A percentile compares a stretch with the other conserved stretches of the same genome.
Conservation (phyloP, 805 yeast genomes). For the Yarrowia porcina region DNA sequence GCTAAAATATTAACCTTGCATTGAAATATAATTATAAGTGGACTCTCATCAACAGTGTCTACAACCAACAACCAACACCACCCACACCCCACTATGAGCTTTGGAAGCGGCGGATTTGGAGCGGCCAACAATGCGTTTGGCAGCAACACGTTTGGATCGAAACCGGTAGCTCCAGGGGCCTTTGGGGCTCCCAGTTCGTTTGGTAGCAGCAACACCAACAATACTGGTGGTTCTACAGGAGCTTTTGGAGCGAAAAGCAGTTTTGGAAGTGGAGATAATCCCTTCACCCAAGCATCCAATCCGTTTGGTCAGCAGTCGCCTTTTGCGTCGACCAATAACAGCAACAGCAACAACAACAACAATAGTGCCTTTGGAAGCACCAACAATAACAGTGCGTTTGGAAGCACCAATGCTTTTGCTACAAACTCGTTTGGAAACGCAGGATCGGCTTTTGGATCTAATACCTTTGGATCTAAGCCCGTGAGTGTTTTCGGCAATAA, state of each 20-base stretch:
- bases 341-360: neutral
- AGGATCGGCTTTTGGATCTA: neutral
- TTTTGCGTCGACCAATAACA: neutral
- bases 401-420: neutral
- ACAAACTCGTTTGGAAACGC: neutral
- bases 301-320: slow-evolving; percentile 10
- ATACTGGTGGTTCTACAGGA: neutral
- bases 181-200: neutral
- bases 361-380: neutral
- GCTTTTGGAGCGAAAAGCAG: neutral
- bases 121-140: neutral
- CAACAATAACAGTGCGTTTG: neutral
- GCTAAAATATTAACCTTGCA: neutral
- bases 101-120: neutral
- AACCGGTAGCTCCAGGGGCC: neutral
- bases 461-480: neutral
- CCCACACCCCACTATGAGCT: neutral
- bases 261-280: slow-evolving; percentile 29
- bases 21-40: neutral
- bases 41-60: no score
- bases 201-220: neutral
- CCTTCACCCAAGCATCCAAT: slow-evolving; percentile 1
- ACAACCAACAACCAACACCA: neutral
- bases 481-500: neutral
- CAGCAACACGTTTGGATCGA: neutral